Evolutionary conservation across 78 protist genomes (phyloP).

Genomic region (slime mould (Dictyostelium discoideum)): dicty_2.7 NC_007088.5:7311001-7311500

Average conservation of each 20-base stretch:
- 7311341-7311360: too few relatives aligned
- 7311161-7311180: not conserved
- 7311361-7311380: not conserved
- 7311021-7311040: not conserved
- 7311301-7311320: not conserved
- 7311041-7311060: not conserved
- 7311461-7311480: not conserved
- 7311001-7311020: not conserved
- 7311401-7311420: not conserved
- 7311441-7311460: slow-evolving; percentile 12
- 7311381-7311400: slow-evolving; percentile 27
- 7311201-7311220: not conserved
- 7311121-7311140: too few relatives aligned
- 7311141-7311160: not conserved
- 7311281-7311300: too few relatives aligned
- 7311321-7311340: not conserved
- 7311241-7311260: too few relatives aligned
- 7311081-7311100: too few relatives aligned
- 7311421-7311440: not conserved
- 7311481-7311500: not conserved
- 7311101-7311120: too few relatives aligned
- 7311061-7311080: not conserved
- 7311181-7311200: not conserved
- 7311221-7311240: too few relatives aligned
- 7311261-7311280: too few relatives aligned